A percentile compares a stretch with the other conserved stretches of the same genome.
Evolutionary conservation across 2,329 filamentous ascomycete genomes (phyloP).

Genomic region (Trichoderma sp.): DNA sequence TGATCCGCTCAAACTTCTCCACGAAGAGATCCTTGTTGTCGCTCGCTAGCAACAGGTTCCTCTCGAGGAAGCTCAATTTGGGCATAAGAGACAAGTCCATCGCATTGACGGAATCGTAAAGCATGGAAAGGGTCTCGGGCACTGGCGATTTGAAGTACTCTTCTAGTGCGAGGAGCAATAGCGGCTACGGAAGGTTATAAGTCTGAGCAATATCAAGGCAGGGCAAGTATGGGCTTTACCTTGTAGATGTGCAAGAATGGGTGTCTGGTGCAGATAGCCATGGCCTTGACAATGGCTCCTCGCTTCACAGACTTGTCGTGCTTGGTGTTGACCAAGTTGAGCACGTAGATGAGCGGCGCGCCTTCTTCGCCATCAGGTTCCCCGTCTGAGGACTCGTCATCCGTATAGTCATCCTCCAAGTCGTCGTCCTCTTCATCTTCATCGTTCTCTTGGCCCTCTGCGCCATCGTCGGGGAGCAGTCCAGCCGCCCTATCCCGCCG

Average conservation of each 20-base stretch:
- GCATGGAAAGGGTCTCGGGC: constrained; percentile 80
- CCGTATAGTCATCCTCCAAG: constrained; percentile 53
- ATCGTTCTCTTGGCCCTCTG: constrained; percentile 51
- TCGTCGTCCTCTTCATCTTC: constrained; percentile 54
- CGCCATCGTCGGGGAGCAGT: constrained; percentile 49
- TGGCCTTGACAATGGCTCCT: constrained; percentile 94
- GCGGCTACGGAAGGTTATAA: constrained; percentile 58
- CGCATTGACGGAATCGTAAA: constrained; percentile 90
- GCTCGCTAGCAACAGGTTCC: constrained; percentile 82
- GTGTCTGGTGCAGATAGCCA: constrained; percentile 98
- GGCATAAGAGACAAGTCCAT: constrained; percentile 98
- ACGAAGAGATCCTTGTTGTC: constrained; percentile 96
- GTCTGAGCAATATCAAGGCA: constrained; percentile 9
- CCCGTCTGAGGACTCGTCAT: constrained; percentile 57
- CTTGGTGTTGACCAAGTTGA: constrained; percentile 98
- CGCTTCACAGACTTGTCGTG: constrained; percentile 91
- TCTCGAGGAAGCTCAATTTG: constrained; percentile 77
- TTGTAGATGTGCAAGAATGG: constrained; percentile 99
- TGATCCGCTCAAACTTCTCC: constrained; percentile 96
- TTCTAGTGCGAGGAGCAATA: constrained; percentile 86
- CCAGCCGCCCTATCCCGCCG: constrained; percentile 56
- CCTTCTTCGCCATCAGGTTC: constrained; percentile 76
- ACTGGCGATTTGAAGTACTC: constrained; percentile 95
- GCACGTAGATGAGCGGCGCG: constrained; percentile 90
- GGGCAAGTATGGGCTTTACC: constrained; percentile 50